phyloP scores from a whole-genome alignment of 2,329 filamentous ascomycete species.

The Fusarium abutilonis region DNA sequence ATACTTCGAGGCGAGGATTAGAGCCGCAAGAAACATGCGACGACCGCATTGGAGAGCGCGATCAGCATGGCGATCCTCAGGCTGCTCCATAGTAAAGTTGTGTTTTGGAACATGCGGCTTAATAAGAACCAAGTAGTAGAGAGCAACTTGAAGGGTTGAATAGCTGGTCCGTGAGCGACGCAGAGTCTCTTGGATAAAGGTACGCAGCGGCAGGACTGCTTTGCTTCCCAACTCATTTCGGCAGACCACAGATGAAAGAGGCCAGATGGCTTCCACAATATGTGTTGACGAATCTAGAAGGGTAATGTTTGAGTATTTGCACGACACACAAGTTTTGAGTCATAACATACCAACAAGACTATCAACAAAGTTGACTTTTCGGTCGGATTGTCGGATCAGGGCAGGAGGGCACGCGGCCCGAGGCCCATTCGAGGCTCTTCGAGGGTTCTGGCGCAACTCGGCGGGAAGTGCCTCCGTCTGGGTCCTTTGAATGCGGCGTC shows the following conservation, averaged over 20 bases:
- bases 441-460: slow-evolving; percentile 72
- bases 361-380: slow-evolving; percentile 95
- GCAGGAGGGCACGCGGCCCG: slow-evolving; percentile 73
- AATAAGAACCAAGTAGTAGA: slow-evolving; percentile 96
- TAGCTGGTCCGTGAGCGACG: slow-evolving; percentile 96
- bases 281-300: slow-evolving; percentile 90
- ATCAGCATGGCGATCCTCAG: slow-evolving; percentile 73
- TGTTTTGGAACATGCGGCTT: slow-evolving; percentile 85
- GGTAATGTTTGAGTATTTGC: slow-evolving; percentile 49
- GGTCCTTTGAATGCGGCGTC: slow-evolving; percentile 43
- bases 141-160: slow-evolving; percentile 93
- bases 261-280: slow-evolving; percentile 98
- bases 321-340: slow-evolving; percentile 34
- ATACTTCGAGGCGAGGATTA: slow-evolving; percentile 98
- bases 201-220: slow-evolving; percentile 86
- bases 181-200: slow-evolving; percentile 97
- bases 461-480: slow-evolving; percentile 60
- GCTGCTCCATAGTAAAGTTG: slow-evolving; percentile 88
- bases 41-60: slow-evolving; percentile 93
- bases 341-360: slow-evolving; percentile 91
- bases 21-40: slow-evolving; percentile 94
- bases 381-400: slow-evolving; percentile 86
- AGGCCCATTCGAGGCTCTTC: slow-evolving; percentile 64
- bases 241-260: slow-evolving; percentile 82
- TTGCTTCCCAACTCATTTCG: slow-evolving; percentile 77